A percentile compares a stretch with the other conserved stretches of the same genome.
Evolutionary conservation across 2,329 filamentous ascomycete genomes (phyloP).

Genomic region (Pezizomycotina sp.): DNA sequence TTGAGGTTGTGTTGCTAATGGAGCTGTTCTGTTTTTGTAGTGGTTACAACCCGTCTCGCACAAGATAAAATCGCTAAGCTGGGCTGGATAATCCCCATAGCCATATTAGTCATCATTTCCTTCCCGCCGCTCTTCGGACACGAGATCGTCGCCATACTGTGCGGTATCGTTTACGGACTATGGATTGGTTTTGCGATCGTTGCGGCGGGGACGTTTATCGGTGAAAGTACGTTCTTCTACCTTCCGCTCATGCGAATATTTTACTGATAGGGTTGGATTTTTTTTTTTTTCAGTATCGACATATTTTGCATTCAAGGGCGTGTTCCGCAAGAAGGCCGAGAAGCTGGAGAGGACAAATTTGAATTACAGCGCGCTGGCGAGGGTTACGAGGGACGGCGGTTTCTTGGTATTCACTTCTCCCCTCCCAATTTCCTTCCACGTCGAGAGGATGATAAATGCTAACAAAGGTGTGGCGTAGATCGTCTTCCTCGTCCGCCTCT

Average conservation of each 20-base stretch:
- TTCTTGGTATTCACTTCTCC: conserved; percentile 25
- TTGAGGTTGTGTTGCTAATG: no score
- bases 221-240: no score
- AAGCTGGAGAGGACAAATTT: conserved; percentile 32
- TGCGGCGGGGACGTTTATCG: conserved; percentile 31
- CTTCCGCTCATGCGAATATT: no score
- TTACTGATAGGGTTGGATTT: no score
- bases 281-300: no score
- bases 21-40: no score
- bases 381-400: conserved; percentile 31
- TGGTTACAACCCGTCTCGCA: no score
- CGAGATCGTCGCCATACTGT: conserved; percentile 31
- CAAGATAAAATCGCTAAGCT: no score
- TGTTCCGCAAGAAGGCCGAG: conserved; percentile 28
- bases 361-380: conserved; percentile 31
- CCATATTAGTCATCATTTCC: conserved; percentile 31
- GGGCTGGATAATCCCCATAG: conserved; percentile 32
- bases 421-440: background rate
- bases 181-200: conserved; percentile 33
- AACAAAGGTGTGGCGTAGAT: conserved; percentile 20
- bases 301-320: conserved; percentile 32
- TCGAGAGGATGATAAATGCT: background rate
- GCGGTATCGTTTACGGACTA: conserved; percentile 32
- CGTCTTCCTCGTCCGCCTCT: conserved; percentile 32
- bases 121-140: conserved; percentile 33